Evolutionary conservation across 805 yeast genomes (phyloP), one percentile per base, ranked within the genome.

Genomic region (Candida montana): DNA sequence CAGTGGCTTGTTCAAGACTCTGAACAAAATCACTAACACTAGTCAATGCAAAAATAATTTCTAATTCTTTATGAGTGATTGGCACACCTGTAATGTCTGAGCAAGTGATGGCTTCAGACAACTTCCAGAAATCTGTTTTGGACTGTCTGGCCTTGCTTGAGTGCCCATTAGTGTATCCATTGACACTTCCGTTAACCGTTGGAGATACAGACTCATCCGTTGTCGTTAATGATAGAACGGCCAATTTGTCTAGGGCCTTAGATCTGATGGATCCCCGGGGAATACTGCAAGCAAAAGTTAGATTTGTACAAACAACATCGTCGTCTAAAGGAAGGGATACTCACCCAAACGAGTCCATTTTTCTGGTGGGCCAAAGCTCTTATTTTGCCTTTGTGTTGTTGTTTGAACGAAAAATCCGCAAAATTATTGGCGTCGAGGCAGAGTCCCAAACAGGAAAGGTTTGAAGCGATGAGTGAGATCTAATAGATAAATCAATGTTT

Each of bases 41-140:
- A 2, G 54, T 67, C n/a, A 79, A 58, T 0, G 83, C 76, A 31
- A 72, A 41, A 38, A 79, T 57, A 11, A 75, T 69, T 50, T 79
- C 84, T 54, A 72, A 67, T 46, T 79, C 83, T 43, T 71, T 74
- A 31, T 67, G 60, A 2, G 76, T 61, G 30, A 57, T 53, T 33
- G 59, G 59, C 26, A 52, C 48, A 29, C 38, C 24, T 6, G 59
- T 50, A 2, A 53, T 42, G 32, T 55, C 53, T 5, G 35, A 30
- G 9, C 33, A 32, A 3, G 45, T 16, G 5, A 57, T 40, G 6
- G 52, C 48, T 7, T 44, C 42, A 2, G 51, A 39, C 11, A 57
- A 42, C 39, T 44, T 55, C 27, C 41, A 28, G 4, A 46, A 37
- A 31, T 55, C 58, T 21, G 53, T 53, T 26, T 9, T 11, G 5